Evolutionary conservation across 441 rosid species (phyloP).

Genomic region (Erodium texanum): DNA sequence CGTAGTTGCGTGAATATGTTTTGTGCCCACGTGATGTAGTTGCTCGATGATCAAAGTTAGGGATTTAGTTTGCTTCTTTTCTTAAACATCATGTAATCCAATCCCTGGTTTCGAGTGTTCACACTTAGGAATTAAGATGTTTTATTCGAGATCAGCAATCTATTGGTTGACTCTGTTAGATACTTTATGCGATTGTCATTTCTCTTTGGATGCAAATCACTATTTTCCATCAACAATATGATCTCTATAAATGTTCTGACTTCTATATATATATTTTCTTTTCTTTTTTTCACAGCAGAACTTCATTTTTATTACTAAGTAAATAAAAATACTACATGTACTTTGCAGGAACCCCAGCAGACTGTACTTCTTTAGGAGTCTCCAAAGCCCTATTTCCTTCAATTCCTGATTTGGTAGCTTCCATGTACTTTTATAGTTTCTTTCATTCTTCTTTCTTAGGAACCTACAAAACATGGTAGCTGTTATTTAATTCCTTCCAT

Average conservation of each 20-base stretch:
- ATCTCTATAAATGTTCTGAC: neutral
- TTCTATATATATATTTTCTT: no score
- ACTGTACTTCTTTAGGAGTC: conserved; percentile 70
- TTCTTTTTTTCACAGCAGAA: neutral
- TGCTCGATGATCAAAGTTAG: no score
- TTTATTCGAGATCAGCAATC: neutral
- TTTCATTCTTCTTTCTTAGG: neutral
- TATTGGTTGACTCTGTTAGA: neutral
- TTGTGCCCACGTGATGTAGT: no score
- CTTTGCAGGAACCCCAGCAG: conserved; percentile 81
- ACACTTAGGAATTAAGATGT: neutral
- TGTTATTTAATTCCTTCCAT: neutral
- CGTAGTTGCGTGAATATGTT: no score
- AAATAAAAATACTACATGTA: neutral
- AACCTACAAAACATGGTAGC: neutral
- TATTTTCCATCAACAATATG: neutral
- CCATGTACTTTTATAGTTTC: conserved; percentile 3
- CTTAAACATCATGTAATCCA: neutral
- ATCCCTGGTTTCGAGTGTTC: neutral
- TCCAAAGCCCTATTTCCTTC: conserved; percentile 59
- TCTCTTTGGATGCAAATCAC: neutral
- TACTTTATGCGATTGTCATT: neutral
- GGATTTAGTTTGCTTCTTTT: neutral
- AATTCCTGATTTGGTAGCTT: conserved; percentile 62
- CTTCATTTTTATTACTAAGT: neutral